Base-by-base conservation (phyloP, 2,329 filamentous ascomycete species). In the Magnaporthiopsis rhizophila region DNA sequence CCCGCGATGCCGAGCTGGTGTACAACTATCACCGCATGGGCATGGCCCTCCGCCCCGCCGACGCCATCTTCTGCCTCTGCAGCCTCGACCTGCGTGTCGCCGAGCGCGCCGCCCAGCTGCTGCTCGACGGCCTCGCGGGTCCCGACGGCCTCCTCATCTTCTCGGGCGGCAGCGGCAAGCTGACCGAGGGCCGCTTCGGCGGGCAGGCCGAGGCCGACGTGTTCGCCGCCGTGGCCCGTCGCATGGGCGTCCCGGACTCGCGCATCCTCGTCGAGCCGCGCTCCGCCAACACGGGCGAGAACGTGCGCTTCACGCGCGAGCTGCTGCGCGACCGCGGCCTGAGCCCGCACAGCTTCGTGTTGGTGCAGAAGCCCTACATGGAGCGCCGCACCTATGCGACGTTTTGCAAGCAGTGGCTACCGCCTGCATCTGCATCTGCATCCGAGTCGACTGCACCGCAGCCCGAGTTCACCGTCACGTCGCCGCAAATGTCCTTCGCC, bases 301-400 rank as follows among this genome's bases (percentile, higher is more conserved):
- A 81, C 64, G 76, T 81, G 50, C 77, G 77, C 13, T 79, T 79
- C 67, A 80, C 78, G 21, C 69, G 77, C 53, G 71, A 69, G 0
- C 66, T 80, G 12, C 69, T 81, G 1, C 59, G 63, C 21, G 68
- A 72, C 15, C 69, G 61, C 28, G 68, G 71, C 0, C 58, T 78
- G 9, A 59, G 53, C 1, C 63, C 73, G 0, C 65, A 69, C 36
- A 75, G 72, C 2, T 74, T 81, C 36, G 70, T 81, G 21, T 71
- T 81, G 1, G 79, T 81, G 11, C 79, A 81, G 69, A 81, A 81
- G 69, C 79, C 78, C 30, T 81, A 81, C 65, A 81, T 81, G 79
- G 78, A 80, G 69, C 70, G 79, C 45, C 69, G 79, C 7, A 79
- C 78, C 5, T 80, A 75, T 58, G 79, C 79, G 1, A 81, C 79